Percentiles rank a stretch among this genome's conserved stretches.
These are phyloP conservation scores for Primulina tabacum DNA, from an alignment of 257 asterid genomes.

Conservation along the genomic window DNA sequence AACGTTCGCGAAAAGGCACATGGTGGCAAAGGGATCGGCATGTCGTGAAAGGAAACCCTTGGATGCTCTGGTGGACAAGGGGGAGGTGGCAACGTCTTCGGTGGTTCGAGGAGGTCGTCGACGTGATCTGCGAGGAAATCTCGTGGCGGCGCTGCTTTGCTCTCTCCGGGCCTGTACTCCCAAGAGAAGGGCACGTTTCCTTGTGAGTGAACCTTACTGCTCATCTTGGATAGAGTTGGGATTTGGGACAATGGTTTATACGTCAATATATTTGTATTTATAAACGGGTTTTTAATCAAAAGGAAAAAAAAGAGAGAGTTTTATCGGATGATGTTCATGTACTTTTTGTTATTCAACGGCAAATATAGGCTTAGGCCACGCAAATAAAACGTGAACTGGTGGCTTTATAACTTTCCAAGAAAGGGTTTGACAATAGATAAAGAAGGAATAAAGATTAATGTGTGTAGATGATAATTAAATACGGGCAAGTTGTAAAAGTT, in stretches of 20 bases:
- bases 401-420: constrained; percentile 28
- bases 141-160: constrained; percentile 35
- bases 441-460: constrained; percentile 11
- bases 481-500: no score
- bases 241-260: neutral
- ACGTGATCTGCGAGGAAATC: neutral
- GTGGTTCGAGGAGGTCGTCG: neutral
- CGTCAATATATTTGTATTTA: neutral
- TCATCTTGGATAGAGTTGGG: constrained; percentile 26
- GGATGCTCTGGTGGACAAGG: constrained; percentile 37
- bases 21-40: constrained; percentile 44
- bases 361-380: constrained; percentile 36
- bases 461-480: constrained; percentile 20
- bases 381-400: constrained; percentile 50
- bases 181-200: constrained; percentile 64
- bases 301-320: neutral
- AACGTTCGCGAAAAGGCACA: constrained; percentile 41
- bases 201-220: constrained; percentile 49
- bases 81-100: constrained; percentile 52
- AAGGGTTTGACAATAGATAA: constrained; percentile 18
- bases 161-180: constrained; percentile 61
- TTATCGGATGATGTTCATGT: constrained; percentile 30
- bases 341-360: constrained; percentile 39
- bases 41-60: constrained; percentile 28
- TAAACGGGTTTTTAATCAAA: neutral